Evolutionary conservation across 208 protist species (phyloP).

Genomic region (Trichomonas tenax): DNA sequence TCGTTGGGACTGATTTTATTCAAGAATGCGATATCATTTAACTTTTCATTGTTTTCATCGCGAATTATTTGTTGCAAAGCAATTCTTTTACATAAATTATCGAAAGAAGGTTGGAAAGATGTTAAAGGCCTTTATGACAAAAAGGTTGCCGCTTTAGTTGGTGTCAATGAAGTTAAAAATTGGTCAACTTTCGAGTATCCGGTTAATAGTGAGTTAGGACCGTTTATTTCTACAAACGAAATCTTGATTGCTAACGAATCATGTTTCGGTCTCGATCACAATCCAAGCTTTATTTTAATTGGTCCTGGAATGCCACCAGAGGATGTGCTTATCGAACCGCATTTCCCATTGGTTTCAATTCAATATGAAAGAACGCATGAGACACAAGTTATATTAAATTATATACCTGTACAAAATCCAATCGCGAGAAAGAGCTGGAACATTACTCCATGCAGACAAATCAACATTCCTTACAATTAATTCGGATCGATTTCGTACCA

Average conservation of each 20-base stretch:
- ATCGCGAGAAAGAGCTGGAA: background rate
- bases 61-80: background rate
- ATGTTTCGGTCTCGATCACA: background rate
- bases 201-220: background rate
- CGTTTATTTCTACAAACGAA: background rate
- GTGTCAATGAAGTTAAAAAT: background rate
- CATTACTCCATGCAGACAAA: background rate
- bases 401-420: background rate
- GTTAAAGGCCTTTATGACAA: background rate
- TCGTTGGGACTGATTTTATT: background rate
- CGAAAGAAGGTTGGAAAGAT: background rate
- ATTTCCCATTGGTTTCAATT: constrained; percentile 17
- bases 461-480: background rate
- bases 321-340: background rate
- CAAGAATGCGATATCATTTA: background rate
- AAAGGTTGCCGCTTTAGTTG: background rate
- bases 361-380: background rate
- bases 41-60: background rate
- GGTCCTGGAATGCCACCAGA: background rate
- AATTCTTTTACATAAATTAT: background rate
- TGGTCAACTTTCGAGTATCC: background rate
- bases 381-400: background rate
- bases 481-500: too few species aligned
- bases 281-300: background rate
- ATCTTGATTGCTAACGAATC: background rate